Base-by-base conservation (phyloP, 2,329 filamentous ascomycete genomes). In the Emergomyces pasteurianus region DNA sequence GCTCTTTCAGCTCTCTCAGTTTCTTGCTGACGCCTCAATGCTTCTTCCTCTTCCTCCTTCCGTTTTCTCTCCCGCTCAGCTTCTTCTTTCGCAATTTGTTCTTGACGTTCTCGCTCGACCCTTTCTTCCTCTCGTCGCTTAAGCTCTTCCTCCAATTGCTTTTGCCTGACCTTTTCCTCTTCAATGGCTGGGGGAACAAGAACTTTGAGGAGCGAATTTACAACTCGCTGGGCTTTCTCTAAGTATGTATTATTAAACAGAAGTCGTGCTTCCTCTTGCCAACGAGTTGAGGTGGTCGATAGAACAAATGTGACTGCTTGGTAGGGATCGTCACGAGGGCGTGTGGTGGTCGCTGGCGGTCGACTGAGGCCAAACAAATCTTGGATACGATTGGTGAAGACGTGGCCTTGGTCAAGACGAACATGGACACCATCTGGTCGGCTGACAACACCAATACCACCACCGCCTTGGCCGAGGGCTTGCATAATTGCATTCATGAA, bases 181-280 rank as follows among this genome's bases (percentile, higher is more conserved):
- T 92, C 86, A 63, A 96, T 86, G 8, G 92, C 92, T 26, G 89
- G 86, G 47, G 94, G 94, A 2, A 92, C 86, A 63, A 99, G 82
- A 47, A 85, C 76, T 52, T 84, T 86, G 47, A 90, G 78, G 31
- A 99, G 82, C 1, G 84, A 81, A 65, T 83, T 86, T 64, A 86
- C 76, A 18, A 95, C 79, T 59, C 83, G 83, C 63, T 83, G 79
- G 2, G 86, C 82, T 70, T 88, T 88, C 56, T 96, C 91, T 3
- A 83, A 71, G 58, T 86, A 82, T 56, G 77, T 80, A 26, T 79
- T 75, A 31, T 89, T 88, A 73, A 94, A 97, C 0, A 97, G 81
- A 72, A 99, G 86, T 64, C 87, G 86, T 9, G 91, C 87, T 73
- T 97, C 95, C 70, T 96, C 90, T 70, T 89, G 84, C 87, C 95